phyloP scores from a whole-genome alignment of 202 grass and related monocot species.

The Bolboschoenoplectus hybrid region DNA sequence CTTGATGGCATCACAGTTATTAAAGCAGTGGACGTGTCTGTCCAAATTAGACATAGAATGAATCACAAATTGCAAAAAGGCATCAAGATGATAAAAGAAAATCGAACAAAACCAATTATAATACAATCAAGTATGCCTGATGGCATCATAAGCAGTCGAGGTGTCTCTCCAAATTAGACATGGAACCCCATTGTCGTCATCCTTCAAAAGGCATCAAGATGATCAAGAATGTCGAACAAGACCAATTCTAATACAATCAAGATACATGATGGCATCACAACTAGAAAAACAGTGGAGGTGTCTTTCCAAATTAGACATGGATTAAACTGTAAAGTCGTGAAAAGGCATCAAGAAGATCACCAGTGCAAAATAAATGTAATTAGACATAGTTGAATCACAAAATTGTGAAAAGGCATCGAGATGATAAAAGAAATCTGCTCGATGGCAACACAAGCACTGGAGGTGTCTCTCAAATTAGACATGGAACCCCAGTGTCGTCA shows the following conservation, averaged over 20 bases:
- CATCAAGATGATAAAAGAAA: not conserved
- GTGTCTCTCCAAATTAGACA: not conserved
- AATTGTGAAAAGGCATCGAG: not conserved
- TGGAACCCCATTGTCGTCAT: not conserved
- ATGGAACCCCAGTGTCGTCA: not conserved
- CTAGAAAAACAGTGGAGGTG: not conserved
- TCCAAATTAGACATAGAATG: not conserved
- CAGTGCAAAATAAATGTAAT: not conserved
- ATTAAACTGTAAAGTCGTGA: not conserved
- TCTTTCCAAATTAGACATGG: not conserved
- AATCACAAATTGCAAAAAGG: not conserved
- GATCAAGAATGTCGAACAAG: not conserved
- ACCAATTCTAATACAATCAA: not conserved
- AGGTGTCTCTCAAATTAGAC: not conserved
- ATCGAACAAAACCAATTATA: not conserved
- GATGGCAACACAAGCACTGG: not conserved
- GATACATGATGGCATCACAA: not conserved
- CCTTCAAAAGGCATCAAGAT: not conserved
- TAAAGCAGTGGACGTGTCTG: not conserved
- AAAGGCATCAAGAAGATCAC: slow-evolving; percentile 2
- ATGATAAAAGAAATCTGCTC: not conserved
- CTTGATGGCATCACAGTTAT: not conserved
- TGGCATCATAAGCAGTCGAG: not conserved
- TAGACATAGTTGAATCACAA: not conserved
- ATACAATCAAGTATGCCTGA: not conserved